These are phyloP conservation scores for Xerocomus minutiporus DNA, from an alignment of 1,284 basidiomycete species.

Conservation along the genomic window DNA sequence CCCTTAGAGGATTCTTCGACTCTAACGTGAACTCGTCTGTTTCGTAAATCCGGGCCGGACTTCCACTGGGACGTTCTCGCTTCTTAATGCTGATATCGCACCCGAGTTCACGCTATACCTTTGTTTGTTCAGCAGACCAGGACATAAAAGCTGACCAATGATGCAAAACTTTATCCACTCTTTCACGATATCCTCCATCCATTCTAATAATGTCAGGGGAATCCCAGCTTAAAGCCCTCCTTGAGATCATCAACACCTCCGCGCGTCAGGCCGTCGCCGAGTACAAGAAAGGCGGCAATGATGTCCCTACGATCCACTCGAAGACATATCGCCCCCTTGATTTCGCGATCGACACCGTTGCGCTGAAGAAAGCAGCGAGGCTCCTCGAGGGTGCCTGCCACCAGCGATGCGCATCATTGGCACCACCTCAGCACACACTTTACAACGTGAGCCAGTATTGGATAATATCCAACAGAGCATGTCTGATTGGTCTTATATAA, in stretches of 20 bases:
- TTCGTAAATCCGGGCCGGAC: no score
- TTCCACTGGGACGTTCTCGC: no score
- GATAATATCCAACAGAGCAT: not conserved
- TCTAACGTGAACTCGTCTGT: no score
- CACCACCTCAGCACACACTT: slow-evolving; percentile 29
- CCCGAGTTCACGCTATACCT: no score
- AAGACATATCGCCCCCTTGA: slow-evolving; percentile 25
- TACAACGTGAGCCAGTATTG: slow-evolving; percentile 21
- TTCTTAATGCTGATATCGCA: no score
- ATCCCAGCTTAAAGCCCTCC: slow-evolving; percentile 24
- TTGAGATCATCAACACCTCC: slow-evolving; percentile 24
- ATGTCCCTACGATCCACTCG: slow-evolving; percentile 25
- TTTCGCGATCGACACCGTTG: slow-evolving; percentile 17
- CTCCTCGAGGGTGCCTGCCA: slow-evolving; percentile 28
- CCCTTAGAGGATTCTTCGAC: no score
- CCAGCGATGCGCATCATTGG: slow-evolving; percentile 27
- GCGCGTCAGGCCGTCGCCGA: slow-evolving; percentile 27
- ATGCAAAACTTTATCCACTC: not conserved
- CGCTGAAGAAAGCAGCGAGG: slow-evolving; percentile 28
- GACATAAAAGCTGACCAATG: no score
- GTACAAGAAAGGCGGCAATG: slow-evolving; percentile 23
- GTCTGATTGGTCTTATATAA: not conserved
- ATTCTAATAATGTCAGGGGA: slow-evolving; percentile 22
- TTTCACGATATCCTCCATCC: not conserved
- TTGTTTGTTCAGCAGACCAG: no score